Base-by-base conservation (phyloP, 352 stramenopile species). In the Phytophthora capsici region DNA sequence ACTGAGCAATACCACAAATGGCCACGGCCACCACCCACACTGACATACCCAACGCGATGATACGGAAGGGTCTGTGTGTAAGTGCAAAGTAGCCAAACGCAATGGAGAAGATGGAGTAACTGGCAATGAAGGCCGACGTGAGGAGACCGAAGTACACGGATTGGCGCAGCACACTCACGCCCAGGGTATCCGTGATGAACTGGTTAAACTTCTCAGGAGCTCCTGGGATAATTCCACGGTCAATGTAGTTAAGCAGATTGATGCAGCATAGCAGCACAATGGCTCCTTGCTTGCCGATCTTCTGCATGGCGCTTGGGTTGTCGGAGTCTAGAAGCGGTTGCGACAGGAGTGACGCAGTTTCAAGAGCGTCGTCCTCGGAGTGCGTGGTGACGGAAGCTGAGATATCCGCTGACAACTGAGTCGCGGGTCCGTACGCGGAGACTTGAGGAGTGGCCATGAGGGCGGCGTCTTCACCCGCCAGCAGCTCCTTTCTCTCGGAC, bases 161-260 rank as follows among this genome's bases (percentile, higher is more conserved):
- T 65, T 93, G 75, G 37, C 84, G 70, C 47, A 87, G 68, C 41
- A 77, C 69, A 9, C 77, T 82, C 12, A 90, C 73, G 43, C 87
- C 66, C 10, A 91, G 73, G n/a, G 90, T 93, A 9, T 73, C 51
- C 9, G 80, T 83, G 61, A 98, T 96, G 63, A 98, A 99, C 46
- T 80, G 82, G 59, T 96, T 87, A 67, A 99, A 98, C 63, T 97
- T 89, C 57, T 96, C 78, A 17, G 89, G 88, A 0, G 93, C 90
- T 9, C 96, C 96, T 0, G 96, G 90, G 54, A 99, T 98, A 61
- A 99, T 98, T 25, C 93, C 92, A 30, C 95, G 90, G 78, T 99
- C 95, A 43, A 98, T 69, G 77, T 98, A 98, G 72, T 98, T 98
- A 56, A 98, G 73, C 25, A 98, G 71, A 69, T 98, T 98, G 66